A percentile compares a stretch with the other conserved stretches of the same genome.
Evolutionary conservation across 1,139 yeast genomes (phyloP).

Genomic region (Candida freyschussii): DNA sequence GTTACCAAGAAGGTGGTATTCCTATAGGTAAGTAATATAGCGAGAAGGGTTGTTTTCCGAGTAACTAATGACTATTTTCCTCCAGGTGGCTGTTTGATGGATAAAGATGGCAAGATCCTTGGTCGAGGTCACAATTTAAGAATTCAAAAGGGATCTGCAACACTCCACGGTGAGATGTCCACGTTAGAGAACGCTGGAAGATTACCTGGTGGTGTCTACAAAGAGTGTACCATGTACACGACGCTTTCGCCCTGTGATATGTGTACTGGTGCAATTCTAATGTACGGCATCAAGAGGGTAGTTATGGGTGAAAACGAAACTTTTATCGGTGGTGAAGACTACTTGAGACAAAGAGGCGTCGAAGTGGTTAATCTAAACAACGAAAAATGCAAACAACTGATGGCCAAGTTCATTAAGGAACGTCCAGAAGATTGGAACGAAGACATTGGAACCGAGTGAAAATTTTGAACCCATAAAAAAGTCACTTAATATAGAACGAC

Average conservation of each 20-base stretch:
- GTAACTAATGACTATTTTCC: neutral
- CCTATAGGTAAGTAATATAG: constrained; percentile 50
- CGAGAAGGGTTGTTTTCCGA: neutral
- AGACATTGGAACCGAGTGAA: constrained; percentile 71
- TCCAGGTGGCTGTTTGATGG: constrained; percentile 61
- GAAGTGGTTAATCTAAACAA: constrained; percentile 68
- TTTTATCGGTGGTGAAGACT: constrained; percentile 74
- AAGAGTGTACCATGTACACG: constrained; percentile 76
- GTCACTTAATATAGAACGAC: neutral
- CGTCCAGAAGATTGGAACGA: constrained; percentile 84
- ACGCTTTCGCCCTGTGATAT: constrained; percentile 89
- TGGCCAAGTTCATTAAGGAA: constrained; percentile 72
- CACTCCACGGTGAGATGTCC: constrained; percentile 86
- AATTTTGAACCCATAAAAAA: constrained; percentile 2
- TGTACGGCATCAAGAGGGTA: constrained; percentile 82
- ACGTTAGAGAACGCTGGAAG: constrained; percentile 90
- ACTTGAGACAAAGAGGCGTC: constrained; percentile 59
- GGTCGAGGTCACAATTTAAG: constrained; percentile 90
- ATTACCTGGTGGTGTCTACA: constrained; percentile 62
- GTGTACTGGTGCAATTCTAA: constrained; percentile 90
- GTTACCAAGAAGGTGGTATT: constrained; percentile 80
- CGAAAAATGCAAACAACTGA: constrained; percentile 63
- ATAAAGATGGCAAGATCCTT: constrained; percentile 70
- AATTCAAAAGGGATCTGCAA: constrained; percentile 74
- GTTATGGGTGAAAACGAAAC: constrained; percentile 86